A percentile compares a stretch with the other conserved stretches of the same genome.
Evolutionary conservation across 495 filamentous ascomycete genomes (phyloP).

Genomic region (Aspergillus conjunctus): DNA sequence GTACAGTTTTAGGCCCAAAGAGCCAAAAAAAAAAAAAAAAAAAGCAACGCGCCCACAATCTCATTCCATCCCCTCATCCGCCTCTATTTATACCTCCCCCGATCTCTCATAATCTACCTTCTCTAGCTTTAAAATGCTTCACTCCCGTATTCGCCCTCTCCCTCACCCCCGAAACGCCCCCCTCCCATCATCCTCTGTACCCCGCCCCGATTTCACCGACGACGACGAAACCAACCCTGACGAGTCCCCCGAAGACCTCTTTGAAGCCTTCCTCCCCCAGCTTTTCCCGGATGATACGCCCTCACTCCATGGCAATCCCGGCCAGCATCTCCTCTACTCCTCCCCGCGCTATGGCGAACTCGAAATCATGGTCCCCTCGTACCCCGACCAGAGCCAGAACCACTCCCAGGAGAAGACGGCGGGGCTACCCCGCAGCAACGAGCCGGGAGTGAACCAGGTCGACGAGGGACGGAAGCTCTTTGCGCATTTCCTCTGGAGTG

Average conservation of each 20-base stretch:
- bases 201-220: constrained; percentile 24
- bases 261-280: constrained; percentile 61
- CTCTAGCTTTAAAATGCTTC: constrained; percentile 29
- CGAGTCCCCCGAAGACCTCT: constrained; percentile 62
- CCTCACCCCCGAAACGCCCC: constrained; percentile 27
- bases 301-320: constrained; percentile 74
- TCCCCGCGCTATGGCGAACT: constrained; percentile 60
- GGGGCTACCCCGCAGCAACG: constrained; percentile 23
- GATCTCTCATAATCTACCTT: not conserved
- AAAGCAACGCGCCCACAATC: not conserved
- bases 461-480: constrained; percentile 67
- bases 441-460: constrained; percentile 29
- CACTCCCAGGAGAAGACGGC: constrained; percentile 4
- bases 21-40: constrained; percentile 1
- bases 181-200: constrained; percentile 17
- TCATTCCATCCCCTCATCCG: not conserved
- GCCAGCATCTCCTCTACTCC: constrained; percentile 65
- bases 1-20: not conserved
- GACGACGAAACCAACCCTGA: constrained; percentile 19
- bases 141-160: constrained; percentile 37
- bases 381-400: constrained; percentile 33
- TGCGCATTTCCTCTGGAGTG: constrained; percentile 86
- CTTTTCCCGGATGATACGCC: constrained; percentile 78
- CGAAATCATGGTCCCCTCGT: constrained; percentile 47
- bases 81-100: not conserved